Evolutionary conservation across 2,329 filamentous ascomycete genomes (phyloP).

Genomic region (Stagonosporopsis chrysanthemi): DNA sequence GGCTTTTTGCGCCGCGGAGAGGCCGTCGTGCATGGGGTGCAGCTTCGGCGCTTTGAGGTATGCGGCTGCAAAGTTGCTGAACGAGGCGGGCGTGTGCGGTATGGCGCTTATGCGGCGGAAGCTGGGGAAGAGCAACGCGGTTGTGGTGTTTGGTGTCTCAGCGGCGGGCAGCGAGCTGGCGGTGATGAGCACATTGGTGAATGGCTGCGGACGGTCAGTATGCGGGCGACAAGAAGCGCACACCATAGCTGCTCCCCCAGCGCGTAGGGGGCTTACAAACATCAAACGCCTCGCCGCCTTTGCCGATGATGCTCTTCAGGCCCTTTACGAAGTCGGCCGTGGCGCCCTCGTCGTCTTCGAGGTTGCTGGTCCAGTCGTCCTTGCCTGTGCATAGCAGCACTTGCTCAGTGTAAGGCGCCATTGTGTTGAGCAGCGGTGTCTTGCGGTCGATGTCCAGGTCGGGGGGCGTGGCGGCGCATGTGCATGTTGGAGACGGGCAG

Average conservation of each 20-base stretch:
- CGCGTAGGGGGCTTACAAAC: conserved; percentile 48
- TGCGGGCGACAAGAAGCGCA: background rate
- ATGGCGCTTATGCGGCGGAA: conserved; percentile 82
- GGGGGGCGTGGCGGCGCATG: conserved; percentile 71
- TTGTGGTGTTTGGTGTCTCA: conserved; percentile 35
- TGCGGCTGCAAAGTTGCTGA: conserved; percentile 66
- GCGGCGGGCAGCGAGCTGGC: conserved; percentile 74
- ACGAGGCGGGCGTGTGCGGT: conserved; percentile 66
- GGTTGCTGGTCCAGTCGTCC: conserved; percentile 80
- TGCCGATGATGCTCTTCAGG: conserved; percentile 64
- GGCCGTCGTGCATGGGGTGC: conserved; percentile 65
- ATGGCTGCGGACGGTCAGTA: conserved; percentile 66
- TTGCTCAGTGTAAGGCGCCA: conserved; percentile 81
- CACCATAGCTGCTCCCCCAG: background rate
- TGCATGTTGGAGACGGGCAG: conserved; percentile 80
- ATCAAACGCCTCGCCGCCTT: conserved; percentile 54
- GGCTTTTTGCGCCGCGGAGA: conserved; percentile 62
- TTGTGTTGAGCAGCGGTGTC: conserved; percentile 75
- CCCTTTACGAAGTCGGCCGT: conserved; percentile 67
- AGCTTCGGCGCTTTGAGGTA: conserved; percentile 70
- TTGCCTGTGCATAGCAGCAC: conserved; percentile 83
- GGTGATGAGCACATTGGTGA: conserved; percentile 79
- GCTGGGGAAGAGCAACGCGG: conserved; percentile 74
- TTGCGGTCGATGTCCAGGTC: conserved; percentile 78
- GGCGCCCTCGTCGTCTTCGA: conserved; percentile 76